Evolutionary conservation across 305 asterid species (phyloP), one percentile per base, ranked within the genome.

Genomic region (Fraxinus xanthoxyloides): DNA sequence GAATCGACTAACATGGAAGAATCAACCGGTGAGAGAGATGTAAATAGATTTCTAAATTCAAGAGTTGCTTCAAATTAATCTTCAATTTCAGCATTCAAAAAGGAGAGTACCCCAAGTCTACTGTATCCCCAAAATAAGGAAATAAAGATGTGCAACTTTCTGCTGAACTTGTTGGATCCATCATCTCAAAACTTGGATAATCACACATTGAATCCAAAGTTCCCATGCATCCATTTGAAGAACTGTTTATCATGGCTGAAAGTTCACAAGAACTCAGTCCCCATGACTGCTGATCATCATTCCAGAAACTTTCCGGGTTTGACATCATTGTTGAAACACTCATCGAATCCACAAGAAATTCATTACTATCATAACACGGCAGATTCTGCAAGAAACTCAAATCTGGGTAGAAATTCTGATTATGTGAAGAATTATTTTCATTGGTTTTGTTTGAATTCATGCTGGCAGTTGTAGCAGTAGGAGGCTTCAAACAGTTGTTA

Each of bases 401-500:
- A 48, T 81, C 80, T 28, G 79, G 17, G 56, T 8, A 26, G 72
- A 51, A 28, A 1, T 23, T 21, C 19, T 85, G 85, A 61, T 78
- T 43, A 51, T 54, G 36, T 12, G 15, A 40, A 9, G 23, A 8
- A 63, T 10, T 5, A 9, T 63, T 74, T 3, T 75, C 85, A 13
- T 34, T 35, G 7, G 12, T 76, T 72, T 82, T 72, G 26, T 76
- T 23, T n/a, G 80, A 23, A 31, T 15, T 73, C 0, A 61, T 67
- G 56, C 61, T 12, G 10, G 83, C 30, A 48, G 61, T 36, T 19
- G n/a, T 8, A 74, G 59, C 23, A 21, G 35, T 5, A 72, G 91
- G 59, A 80, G 94, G 93, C 85, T 91, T 93, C 86, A 95, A 85
- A 80, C 88, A 95, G 82, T 86, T 89, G 36, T 88, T 90, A 3